These are phyloP conservation scores for Kwoniella shivajii DNA, from an alignment of 1,284 basidiomycete genomes.

Conservation along the genomic window DNA sequence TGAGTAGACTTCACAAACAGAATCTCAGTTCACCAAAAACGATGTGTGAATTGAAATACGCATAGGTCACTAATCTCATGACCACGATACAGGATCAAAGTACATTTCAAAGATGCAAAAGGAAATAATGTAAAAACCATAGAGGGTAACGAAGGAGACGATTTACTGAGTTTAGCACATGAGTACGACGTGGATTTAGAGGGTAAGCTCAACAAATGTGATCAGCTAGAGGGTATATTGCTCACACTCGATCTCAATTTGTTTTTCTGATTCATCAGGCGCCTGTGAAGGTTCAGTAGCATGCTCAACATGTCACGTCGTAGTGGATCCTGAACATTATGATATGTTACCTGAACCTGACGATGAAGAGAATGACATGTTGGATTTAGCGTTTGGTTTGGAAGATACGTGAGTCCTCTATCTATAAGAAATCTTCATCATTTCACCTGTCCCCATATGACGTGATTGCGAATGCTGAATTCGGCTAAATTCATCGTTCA, in stretches of 20 bases:
- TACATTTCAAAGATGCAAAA: slow-evolving; percentile 87
- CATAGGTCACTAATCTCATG: background rate
- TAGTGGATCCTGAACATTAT: slow-evolving; percentile 79
- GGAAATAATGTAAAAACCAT: slow-evolving; percentile 81
- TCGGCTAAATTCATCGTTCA: background rate
- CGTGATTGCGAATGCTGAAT: background rate
- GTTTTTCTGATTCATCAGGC: slow-evolving; percentile 60
- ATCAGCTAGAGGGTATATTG: background rate
- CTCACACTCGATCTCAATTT: background rate
- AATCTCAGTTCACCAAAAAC: background rate
- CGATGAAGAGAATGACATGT: slow-evolving; percentile 98
- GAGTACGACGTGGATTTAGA: slow-evolving; percentile 98
- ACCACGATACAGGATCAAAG: slow-evolving; percentile 66
- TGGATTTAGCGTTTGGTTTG: slow-evolving; percentile 95
- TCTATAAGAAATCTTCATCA: too few relatives aligned
- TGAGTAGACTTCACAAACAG: slow-evolving; percentile 24
- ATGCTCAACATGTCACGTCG: slow-evolving; percentile 97
- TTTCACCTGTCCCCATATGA: too few relatives aligned
- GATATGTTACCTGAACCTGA: slow-evolving; percentile 86
- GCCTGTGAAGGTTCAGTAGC: slow-evolving; percentile 96
- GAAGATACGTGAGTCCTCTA: slow-evolving; percentile 76
- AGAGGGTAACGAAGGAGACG: slow-evolving; percentile 91
- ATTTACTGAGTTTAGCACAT: slow-evolving; percentile 86
- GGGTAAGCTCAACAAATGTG: slow-evolving; percentile 68
- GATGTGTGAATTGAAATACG: too few relatives aligned